These are phyloP conservation scores for Paraglomus occultum DNA, from an alignment of 192 early-diverging fungal genomes.

Conservation along the genomic window DNA sequence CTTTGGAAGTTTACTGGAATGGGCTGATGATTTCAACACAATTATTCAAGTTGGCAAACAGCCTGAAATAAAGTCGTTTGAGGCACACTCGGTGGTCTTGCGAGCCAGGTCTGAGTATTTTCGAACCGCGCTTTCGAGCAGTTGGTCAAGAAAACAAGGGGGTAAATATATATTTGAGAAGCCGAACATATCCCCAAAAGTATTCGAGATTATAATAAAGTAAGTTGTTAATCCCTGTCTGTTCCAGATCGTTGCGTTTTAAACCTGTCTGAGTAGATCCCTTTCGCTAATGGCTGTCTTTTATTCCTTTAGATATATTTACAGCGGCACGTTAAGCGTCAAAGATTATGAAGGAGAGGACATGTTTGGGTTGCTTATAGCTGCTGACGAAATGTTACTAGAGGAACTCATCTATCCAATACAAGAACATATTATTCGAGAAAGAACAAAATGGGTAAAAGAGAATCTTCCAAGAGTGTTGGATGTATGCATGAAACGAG, in stretches of 20 bases:
- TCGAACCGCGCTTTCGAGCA: neutral
- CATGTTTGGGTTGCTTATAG: constrained; percentile 21
- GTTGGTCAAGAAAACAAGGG: constrained; percentile 21
- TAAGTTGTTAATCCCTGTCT: constrained; percentile 8
- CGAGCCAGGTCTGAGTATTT: constrained; percentile 21
- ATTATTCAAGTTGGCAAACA: constrained; percentile 17
- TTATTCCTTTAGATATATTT: constrained; percentile 14
- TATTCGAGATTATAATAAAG: constrained; percentile 26
- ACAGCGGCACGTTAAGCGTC: constrained; percentile 18
- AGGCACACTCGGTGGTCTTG: constrained; percentile 22
- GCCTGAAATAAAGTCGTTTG: neutral
- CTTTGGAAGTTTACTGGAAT: constrained; percentile 2
- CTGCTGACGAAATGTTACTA: constrained; percentile 25
- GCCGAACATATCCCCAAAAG: constrained; percentile 16
- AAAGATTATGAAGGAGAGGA: neutral
- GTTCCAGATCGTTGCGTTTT: too few species aligned
- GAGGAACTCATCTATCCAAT: constrained; percentile 22
- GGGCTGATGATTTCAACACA: constrained; percentile 15
- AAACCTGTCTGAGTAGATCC: too few species aligned
- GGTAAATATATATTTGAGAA: constrained; percentile 3
- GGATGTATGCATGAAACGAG: constrained; percentile 12
- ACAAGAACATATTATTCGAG: constrained; percentile 14
- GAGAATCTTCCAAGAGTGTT: constrained; percentile 24
- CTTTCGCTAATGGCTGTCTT: neutral
- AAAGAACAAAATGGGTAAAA: constrained; percentile 18